Conservation (phyloP, 192 early-diverging fungal genomes). For the Spizellomyces sp. region DNA sequence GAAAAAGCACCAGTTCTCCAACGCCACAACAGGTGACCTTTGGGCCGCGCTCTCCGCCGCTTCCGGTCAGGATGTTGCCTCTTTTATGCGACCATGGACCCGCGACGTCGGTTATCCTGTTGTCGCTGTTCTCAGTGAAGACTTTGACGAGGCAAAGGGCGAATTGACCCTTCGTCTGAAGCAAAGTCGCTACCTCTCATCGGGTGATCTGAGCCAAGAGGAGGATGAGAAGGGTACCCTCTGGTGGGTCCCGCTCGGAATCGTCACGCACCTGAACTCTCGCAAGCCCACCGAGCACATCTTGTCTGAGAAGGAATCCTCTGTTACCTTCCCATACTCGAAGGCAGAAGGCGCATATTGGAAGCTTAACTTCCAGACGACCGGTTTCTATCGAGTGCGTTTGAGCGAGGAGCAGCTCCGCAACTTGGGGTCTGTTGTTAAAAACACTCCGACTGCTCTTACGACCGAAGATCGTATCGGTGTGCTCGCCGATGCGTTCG, state of each 20-base stretch:
- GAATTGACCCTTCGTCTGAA: slow-evolving; percentile 61
- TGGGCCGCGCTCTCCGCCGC: slow-evolving; percentile 81
- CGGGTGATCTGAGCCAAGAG: slow-evolving; percentile 70
- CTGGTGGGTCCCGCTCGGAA: slow-evolving; percentile 84
- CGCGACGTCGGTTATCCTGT: slow-evolving; percentile 84
- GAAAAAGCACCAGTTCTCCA: slow-evolving; percentile 79
- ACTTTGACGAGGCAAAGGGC: slow-evolving; percentile 44
- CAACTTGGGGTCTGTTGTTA: slow-evolving; percentile 46
- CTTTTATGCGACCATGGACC: slow-evolving; percentile 91
- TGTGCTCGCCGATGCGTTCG: slow-evolving; percentile 79
- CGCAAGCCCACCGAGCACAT: slow-evolving; percentile 54
- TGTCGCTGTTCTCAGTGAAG: slow-evolving; percentile 66
- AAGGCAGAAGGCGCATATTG: slow-evolving; percentile 53
- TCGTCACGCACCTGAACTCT: slow-evolving; percentile 46
- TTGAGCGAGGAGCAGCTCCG: slow-evolving; percentile 37
- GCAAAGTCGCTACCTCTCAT: slow-evolving; percentile 84
- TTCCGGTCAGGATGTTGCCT: slow-evolving; percentile 77
- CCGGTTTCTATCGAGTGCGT: slow-evolving; percentile 85
- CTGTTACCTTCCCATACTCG: slow-evolving; percentile 54
- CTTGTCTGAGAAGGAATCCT: slow-evolving; percentile 45
- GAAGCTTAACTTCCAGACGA: slow-evolving; percentile 84
- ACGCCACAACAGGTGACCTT: slow-evolving; percentile 85
- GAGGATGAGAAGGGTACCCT: slow-evolving; percentile 72
- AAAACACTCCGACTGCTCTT: slow-evolving; percentile 45
- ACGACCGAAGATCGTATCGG: slow-evolving; percentile 76